These are phyloP conservation scores for Eruca vesicaria DNA, from an alignment of 441 rosid species.

Conservation along the genomic window DNA sequence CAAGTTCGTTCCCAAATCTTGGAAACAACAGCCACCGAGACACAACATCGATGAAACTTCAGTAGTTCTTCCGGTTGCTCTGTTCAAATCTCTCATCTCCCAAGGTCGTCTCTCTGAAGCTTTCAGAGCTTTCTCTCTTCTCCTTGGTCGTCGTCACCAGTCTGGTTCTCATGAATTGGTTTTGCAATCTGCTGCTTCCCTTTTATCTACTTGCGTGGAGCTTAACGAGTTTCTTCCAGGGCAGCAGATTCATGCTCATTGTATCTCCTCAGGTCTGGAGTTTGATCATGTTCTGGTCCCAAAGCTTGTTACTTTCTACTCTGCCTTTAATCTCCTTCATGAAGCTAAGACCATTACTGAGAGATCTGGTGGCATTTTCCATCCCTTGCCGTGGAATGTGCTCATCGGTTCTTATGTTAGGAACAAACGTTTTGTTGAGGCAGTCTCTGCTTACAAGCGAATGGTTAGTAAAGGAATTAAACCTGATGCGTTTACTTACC, in stretches of 20 bases:
- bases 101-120: conserved; percentile 53
- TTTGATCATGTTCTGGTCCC: conserved; percentile 55
- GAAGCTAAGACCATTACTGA: conserved; percentile 45
- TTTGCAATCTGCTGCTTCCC: conserved; percentile 47
- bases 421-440: conserved; percentile 44
- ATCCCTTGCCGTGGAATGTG: conserved; percentile 68
- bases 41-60: conserved; percentile 26
- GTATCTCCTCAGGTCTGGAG: conserved; percentile 53
- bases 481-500: conserved; percentile 74
- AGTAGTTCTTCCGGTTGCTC: conserved; percentile 46
- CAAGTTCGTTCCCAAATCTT: conserved; percentile 47
- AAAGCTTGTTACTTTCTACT: conserved; percentile 65
- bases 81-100: conserved; percentile 41
- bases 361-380: conserved; percentile 39
- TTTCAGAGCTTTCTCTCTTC: conserved; percentile 46
- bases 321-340: conserved; percentile 43
- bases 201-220: conserved; percentile 48
- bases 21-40: conserved; percentile 45
- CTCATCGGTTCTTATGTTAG: conserved; percentile 58
- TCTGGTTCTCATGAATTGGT: conserved; percentile 29
- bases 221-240: conserved; percentile 46
- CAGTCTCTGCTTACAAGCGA: conserved; percentile 46
- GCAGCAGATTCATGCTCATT: conserved; percentile 55
- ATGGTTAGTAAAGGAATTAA: conserved; percentile 52
- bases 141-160: conserved; percentile 34